Evolutionary conservation across 2,329 filamentous ascomycete species (phyloP), one percentile per base, ranked within the genome.

Genomic region (Colletotrichum nymphaeae): DNA sequence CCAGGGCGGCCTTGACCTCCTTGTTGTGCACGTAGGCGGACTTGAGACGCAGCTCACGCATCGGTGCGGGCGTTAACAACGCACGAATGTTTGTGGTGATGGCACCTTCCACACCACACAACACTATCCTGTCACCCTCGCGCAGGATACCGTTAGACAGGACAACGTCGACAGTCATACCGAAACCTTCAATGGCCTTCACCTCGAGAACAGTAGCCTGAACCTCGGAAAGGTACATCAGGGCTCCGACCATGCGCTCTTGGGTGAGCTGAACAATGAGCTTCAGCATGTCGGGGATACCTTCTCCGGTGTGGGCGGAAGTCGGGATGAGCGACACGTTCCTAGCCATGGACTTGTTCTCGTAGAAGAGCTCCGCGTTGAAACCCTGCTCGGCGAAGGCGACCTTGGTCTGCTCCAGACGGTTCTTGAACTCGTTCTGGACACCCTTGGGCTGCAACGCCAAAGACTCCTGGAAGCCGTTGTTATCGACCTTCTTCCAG

Each of bases 401-500:
- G 69, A 98, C 86, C 87, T 98, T 98, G 76, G 95, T 98, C 84
- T 95, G 92, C 68, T 95, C 92, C 76, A 98, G 88, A 79, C 97
- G 93, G 82, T 97, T 96, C 79, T 90, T 91, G 87, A 99, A 99
- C 84, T 99, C 97, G 82, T 94, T 94, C 85, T 98, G 94, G 12
- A 98, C 95, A 64, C 93, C 93, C 86, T 96, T 97, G 87, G 92
- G 97, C 86, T 99, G 97, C 79, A 97, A 89, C 53, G 91, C 91
- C 82, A 99, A 87, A 84, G 93, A 96, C 83, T 98, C 96, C 80
- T 95, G 92, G 90, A 99, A 98, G 73, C 97, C 97, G 82, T 99
- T 99, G 90, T 99, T 98, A 80, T 97, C 95, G 74, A 98, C 95
- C 87, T 96, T 95, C 88, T 98, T 98, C 97, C 97, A 99, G 82